A percentile compares a stretch with the other conserved stretches of the same genome.
Conservation (phyloP, 2,329 filamentous ascomycete genomes). For the Fusarium chuoi region DNA sequence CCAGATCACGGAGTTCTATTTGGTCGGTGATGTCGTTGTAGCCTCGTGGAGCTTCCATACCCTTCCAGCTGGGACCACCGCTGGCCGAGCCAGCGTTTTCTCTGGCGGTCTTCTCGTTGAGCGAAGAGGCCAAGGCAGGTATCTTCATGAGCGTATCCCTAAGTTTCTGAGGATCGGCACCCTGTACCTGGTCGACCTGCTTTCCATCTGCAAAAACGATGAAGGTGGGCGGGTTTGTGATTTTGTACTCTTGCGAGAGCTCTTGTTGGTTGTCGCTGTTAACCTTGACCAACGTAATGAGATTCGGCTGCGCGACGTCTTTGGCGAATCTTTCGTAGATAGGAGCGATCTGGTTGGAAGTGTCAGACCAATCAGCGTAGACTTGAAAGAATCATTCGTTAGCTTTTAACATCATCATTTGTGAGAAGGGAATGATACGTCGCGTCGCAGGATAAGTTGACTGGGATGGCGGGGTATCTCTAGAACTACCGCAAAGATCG, state of each 20-base stretch:
- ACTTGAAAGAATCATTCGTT: conserved; percentile 61
- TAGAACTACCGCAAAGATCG: not conserved
- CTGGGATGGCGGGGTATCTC: conserved; percentile 36
- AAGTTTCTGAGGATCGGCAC: conserved; percentile 78
- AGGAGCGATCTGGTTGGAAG: conserved; percentile 86
- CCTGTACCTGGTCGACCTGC: conserved; percentile 74
- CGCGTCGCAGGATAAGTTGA: conserved; percentile 24
- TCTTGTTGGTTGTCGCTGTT: conserved; percentile 82
- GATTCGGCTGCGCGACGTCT: conserved; percentile 75
- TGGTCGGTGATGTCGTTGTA: conserved; percentile 87
- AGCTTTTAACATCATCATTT: conserved; percentile 12
- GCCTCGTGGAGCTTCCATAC: conserved; percentile 78
- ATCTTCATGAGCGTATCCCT: conserved; percentile 77
- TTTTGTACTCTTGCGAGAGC: conserved; percentile 76
- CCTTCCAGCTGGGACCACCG: conserved; percentile 70
- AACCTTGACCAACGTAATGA: conserved; percentile 87
- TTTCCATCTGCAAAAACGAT: conserved; percentile 82
- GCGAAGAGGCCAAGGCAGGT: conserved; percentile 70
- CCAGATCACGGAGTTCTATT: conserved; percentile 81
- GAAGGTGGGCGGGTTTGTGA: conserved; percentile 89
- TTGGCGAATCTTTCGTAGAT: conserved; percentile 81
- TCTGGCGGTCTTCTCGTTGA: conserved; percentile 49
- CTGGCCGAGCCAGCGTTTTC: conserved; percentile 50
- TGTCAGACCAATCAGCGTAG: conserved; percentile 86
- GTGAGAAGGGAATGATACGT: conserved; percentile 7